Percentiles rank a stretch among this genome's conserved stretches.
Evolutionary conservation across 345 rosid species (phyloP).

Genomic region (Dimocarpus longan): DNA sequence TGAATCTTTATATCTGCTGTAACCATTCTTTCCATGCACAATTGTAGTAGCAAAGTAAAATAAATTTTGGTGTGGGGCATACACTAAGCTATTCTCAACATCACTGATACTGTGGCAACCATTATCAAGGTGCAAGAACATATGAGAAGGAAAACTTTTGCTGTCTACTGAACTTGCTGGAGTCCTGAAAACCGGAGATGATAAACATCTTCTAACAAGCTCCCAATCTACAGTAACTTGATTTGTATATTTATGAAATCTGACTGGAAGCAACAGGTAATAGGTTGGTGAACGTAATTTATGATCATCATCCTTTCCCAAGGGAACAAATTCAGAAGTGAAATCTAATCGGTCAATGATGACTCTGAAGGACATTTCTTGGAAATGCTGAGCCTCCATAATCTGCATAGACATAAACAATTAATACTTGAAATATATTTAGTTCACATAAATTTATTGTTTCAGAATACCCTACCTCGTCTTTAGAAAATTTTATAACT

Average conservation of each 20-base stretch:
- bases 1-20: conserved; percentile 48
- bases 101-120: conserved; percentile 55
- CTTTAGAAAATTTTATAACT: conserved; percentile 39
- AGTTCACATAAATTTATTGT: conserved; percentile 11
- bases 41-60: conserved; percentile 63
- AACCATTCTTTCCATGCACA: conserved; percentile 47
- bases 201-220: conserved; percentile 63
- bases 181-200: conserved; percentile 69
- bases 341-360: conserved; percentile 68
- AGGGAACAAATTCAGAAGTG: conserved; percentile 50
- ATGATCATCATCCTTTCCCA: conserved; percentile 48
- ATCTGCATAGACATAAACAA: conserved; percentile 50
- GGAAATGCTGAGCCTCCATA: conserved; percentile 59
- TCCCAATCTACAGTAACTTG: conserved; percentile 62
- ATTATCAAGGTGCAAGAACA: conserved; percentile 60
- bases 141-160: conserved; percentile 30
- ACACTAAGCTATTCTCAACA: conserved; percentile 74
- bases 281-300: conserved; percentile 51
- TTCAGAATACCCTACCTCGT: conserved; percentile 53
- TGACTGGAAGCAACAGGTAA: conserved; percentile 84
- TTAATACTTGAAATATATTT: conserved; percentile 16
- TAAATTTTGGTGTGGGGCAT: conserved; percentile 49
- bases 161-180: conserved; percentile 36
- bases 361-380: conserved; percentile 78
- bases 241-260: conserved; percentile 32